A percentile compares a stretch with the other conserved stretches of the same genome.
Conservation (phyloP, 2,329 filamentous ascomycete genomes). For the Grosmannia clavigera region DNA sequence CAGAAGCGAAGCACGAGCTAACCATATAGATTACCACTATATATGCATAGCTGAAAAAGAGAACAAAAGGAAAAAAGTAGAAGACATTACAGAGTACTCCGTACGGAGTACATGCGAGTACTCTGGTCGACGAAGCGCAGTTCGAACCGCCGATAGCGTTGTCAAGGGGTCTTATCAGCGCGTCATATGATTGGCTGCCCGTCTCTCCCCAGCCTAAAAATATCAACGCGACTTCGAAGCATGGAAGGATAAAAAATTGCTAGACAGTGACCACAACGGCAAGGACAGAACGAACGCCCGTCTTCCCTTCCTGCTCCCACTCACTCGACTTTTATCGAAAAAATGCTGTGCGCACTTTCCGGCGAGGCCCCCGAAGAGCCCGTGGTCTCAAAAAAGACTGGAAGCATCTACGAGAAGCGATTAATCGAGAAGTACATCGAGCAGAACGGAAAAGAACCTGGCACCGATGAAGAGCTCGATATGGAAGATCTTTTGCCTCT, state of each 20-base stretch:
- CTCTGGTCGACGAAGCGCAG: neutral
- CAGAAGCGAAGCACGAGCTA: too few relatives aligned
- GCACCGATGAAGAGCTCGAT: conserved; percentile 74
- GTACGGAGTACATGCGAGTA: too few relatives aligned
- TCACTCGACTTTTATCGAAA: neutral
- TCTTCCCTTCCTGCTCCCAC: neutral
- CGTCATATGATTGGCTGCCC: conserved; percentile 8
- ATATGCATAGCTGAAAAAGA: neutral
- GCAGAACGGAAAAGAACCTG: conserved; percentile 84
- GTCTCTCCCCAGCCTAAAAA: conserved; percentile 4
- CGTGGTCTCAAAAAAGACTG: conserved; percentile 82
- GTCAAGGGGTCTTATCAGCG: conserved; percentile 7
- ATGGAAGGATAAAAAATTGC: neutral
- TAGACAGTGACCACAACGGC: neutral
- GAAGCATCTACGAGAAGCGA: conserved; percentile 86
- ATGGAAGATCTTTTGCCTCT: conserved; percentile 78
- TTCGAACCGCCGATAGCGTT: neutral
- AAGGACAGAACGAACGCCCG: neutral
- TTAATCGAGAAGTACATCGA: conserved; percentile 90
- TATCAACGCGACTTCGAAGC: conserved; percentile 6
- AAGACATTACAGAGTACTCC: too few relatives aligned
- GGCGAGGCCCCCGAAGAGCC: conserved; percentile 92
- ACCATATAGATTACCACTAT: neutral
- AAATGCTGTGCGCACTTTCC: conserved; percentile 45
- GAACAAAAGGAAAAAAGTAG: neutral